phyloP scores from a whole-genome alignment of 1,284 basidiomycete species.

The Stygiomarasmius scandens region DNA sequence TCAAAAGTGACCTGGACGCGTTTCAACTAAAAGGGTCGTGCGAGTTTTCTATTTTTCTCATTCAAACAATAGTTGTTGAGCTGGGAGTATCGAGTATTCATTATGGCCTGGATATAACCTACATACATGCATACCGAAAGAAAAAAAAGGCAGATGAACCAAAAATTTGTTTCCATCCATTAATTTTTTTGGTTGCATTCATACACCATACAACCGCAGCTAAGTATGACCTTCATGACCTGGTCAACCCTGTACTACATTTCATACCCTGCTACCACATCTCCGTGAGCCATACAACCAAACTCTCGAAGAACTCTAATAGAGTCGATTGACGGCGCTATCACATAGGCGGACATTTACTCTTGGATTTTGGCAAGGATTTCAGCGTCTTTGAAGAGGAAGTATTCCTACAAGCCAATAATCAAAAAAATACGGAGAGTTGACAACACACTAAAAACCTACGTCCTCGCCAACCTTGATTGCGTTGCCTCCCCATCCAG shows the following conservation, averaged over 20 bases:
- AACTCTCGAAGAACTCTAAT: neutral
- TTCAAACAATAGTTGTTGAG: neutral
- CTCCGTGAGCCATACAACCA: neutral
- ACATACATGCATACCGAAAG: neutral
- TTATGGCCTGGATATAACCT: neutral
- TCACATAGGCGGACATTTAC: constrained; percentile 44
- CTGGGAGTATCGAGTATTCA: neutral
- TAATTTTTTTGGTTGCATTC: neutral
- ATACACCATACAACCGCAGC: neutral
- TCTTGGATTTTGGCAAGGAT: constrained; percentile 97
- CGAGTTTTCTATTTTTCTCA: neutral
- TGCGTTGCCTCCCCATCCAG: constrained; percentile 93
- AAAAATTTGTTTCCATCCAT: neutral
- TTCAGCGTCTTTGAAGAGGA: constrained; percentile 93
- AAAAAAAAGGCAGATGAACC: neutral
- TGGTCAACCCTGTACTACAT: neutral
- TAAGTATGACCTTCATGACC: neutral
- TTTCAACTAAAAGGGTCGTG: neutral
- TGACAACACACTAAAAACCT: neutral
- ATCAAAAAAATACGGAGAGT: constrained; percentile 1
- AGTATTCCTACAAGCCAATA: constrained; percentile 75
- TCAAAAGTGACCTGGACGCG: neutral
- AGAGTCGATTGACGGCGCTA: neutral
- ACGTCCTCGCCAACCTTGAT: constrained; percentile 98
- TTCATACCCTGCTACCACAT: neutral